Evolutionary conservation across 2,329 filamentous ascomycete species (phyloP), one percentile per base, ranked within the genome.

Genomic region (Fusarium drepaniforme): DNA sequence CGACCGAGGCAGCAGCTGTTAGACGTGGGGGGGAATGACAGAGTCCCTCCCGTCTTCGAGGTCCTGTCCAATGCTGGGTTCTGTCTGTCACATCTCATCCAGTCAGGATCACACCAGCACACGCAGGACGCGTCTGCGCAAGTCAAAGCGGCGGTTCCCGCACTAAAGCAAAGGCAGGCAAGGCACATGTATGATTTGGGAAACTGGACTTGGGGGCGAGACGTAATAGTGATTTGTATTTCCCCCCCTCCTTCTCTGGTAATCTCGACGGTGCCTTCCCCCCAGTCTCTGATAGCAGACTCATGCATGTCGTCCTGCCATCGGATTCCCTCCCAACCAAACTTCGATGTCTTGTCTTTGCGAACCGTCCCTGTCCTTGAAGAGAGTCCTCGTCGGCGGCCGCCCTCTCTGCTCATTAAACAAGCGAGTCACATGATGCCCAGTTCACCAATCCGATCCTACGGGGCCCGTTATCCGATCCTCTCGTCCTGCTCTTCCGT

Each of bases 371-470:
- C 57, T 60, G 18, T 21, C 57, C 58, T 60, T 18, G 38, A 44
- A 9, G 8, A 44, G 15, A 12, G 7, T 28, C 57, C 12, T 28
- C 21, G 21, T 59, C 35, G 25, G 16, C 35, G 57, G n/a, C 30
- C 49, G 25, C 30, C 30, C 33, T n/a, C 21, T 37, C 35, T 28
- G 57, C 37, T 40, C 23, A 42, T 59, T 59, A 42, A 59, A 59
- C 57, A 59, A 21, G 57, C 57, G 37, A 59, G 38, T 61, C 38
- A 61, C 58, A 61, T 61, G 58, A 61, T 28, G 12, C 37, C 58
- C 37, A 23, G 23, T 33, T 15, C 18, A 44, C 58, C 25, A 18
- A 60, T 42, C 38, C 58, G 25, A 60, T 42, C 37, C 58, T 16
- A 18, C 12, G 5, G 25, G 21, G n/a, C 56, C 53, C n/a, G 49